Base-by-base conservation (phyloP, 495 filamentous ascomycete species). In the Penicillium cosmopolitanum region DNA sequence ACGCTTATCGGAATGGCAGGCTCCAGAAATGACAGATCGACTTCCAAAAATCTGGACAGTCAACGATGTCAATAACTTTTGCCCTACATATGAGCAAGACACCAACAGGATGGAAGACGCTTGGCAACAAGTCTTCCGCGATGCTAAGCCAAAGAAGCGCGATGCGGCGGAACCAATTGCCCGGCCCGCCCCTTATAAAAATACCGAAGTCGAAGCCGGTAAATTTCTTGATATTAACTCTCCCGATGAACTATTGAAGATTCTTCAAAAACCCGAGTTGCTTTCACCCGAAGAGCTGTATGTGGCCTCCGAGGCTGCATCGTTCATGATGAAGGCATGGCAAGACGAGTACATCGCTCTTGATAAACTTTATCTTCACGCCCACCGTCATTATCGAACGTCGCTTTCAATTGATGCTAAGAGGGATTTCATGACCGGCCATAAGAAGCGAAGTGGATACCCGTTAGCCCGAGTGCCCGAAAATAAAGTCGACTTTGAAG, bases 301-400 rank as follows among this genome's bases (percentile, higher is more conserved):
- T 53, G 67, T 69, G 5, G 73, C 81, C 13, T 75, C 84, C 4
- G 76, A 81, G 33, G 82, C 84, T 51, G 78, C 80, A 3, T 81
- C 79, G 12, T 67, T 77, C 47, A 79, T 81, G 4, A 62, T 93
- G 53, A 73, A 76, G 42, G 72, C 73, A 5, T 87, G 85, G 77
- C 87, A 92, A 67, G 77, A 85, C 16, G 86, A 93, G 63, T 90
- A 81, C 63, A 65, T 84, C 12, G 77, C 77, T 15, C 79, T 92
- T 5, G 80, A 86, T 55, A 80, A 82, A 53, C 74, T 85, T 36
- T 73, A 82, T 18, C 81, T 82, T 73, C 53, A 68, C 71, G 63
- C 81, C 66, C 65, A 84, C 70, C 66, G 77, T 70, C 56, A 77
- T 55, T 51, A 66, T 10, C 63, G 66, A 15, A 52, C 42, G 28